phyloP scores from a whole-genome alignment of 2,329 filamentous ascomycete species.

The Thielaviopsis populi region DNA sequence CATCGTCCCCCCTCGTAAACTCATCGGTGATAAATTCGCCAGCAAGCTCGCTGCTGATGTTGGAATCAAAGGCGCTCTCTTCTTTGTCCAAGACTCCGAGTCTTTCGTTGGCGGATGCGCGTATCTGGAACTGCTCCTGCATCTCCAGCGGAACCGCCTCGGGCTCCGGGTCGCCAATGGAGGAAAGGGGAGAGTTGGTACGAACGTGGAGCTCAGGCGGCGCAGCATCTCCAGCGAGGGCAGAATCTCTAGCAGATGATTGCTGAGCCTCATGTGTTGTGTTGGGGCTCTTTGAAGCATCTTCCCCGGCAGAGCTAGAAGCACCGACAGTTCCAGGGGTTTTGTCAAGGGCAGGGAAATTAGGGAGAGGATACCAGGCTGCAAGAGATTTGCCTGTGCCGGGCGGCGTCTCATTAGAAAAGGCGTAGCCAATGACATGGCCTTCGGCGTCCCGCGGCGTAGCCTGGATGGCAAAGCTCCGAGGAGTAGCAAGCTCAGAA shows the following conservation, averaged over 20 bases:
- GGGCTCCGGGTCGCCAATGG: constrained; percentile 31
- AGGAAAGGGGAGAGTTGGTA: constrained; percentile 22
- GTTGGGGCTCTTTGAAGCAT: background rate
- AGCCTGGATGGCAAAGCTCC: constrained; percentile 30
- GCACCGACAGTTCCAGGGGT: background rate
- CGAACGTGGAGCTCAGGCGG: constrained; percentile 14
- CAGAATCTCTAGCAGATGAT: background rate
- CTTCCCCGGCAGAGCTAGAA: background rate
- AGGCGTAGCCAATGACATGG: constrained; percentile 41
- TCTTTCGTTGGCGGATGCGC: constrained; percentile 10
- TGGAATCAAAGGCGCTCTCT: constrained; percentile 54
- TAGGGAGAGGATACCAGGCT: constrained; percentile 16
- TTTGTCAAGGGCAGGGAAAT: background rate
- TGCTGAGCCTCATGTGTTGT: background rate
- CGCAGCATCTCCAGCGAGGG: background rate
- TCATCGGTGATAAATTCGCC: constrained; percentile 26
- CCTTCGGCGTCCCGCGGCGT: constrained; percentile 43
- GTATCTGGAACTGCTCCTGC: constrained; percentile 16
- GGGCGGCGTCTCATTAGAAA: constrained; percentile 32
- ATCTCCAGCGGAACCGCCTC: constrained; percentile 17
- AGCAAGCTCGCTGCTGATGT: constrained; percentile 32
- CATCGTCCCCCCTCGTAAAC: constrained; percentile 31
- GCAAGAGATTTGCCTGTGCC: background rate
- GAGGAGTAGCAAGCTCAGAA: constrained; percentile 37
- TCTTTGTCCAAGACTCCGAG: constrained; percentile 29